Percentiles rank a stretch among this genome's conserved stretches.
These are phyloP conservation scores for Sarocladium oryzae DNA, from an alignment of 2,329 filamentous ascomycete species.

Conservation along the genomic window DNA sequence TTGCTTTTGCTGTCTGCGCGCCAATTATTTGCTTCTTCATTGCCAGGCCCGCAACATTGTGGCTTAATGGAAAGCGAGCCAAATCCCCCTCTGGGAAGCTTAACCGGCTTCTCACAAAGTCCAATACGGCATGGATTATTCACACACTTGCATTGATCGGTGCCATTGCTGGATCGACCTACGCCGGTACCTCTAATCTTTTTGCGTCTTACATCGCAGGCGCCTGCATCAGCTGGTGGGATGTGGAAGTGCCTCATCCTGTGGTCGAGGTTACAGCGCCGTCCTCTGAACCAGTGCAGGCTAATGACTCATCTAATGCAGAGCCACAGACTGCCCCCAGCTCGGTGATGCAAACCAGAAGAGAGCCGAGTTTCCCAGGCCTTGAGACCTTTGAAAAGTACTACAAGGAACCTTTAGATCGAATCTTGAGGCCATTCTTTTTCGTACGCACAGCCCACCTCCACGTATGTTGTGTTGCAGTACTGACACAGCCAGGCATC, in stretches of 20 bases:
- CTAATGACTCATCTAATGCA: not conserved
- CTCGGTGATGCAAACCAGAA: too few relatives aligned
- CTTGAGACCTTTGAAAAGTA: constrained; percentile 31
- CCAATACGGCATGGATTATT: constrained; percentile 32
- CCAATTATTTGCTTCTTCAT: constrained; percentile 41
- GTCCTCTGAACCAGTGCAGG: not conserved
- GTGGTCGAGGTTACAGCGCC: not conserved
- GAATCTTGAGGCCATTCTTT: constrained; percentile 63
- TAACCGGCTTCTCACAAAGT: constrained; percentile 14
- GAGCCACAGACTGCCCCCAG: not conserved
- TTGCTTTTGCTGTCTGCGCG: constrained; percentile 42
- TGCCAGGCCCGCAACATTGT: constrained; percentile 33
- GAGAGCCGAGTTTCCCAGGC: not conserved
- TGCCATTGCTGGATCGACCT: constrained; percentile 44
- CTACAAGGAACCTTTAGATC: constrained; percentile 32
- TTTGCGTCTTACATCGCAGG: constrained; percentile 57
- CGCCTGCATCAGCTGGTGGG: constrained; percentile 53
- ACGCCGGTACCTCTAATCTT: constrained; percentile 49
- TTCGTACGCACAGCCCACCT: constrained; percentile 44
- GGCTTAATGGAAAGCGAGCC: constrained; percentile 25
- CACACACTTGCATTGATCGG: constrained; percentile 45
- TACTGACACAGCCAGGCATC: constrained; percentile 33
- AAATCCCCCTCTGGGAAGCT: constrained; percentile 11
- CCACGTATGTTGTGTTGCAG: not conserved
- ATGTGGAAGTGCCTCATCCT: constrained; percentile 27